phyloP scores from a whole-genome alignment of 2,329 filamentous ascomycete genomes.

The Cryphonectria parasitica region DNA sequence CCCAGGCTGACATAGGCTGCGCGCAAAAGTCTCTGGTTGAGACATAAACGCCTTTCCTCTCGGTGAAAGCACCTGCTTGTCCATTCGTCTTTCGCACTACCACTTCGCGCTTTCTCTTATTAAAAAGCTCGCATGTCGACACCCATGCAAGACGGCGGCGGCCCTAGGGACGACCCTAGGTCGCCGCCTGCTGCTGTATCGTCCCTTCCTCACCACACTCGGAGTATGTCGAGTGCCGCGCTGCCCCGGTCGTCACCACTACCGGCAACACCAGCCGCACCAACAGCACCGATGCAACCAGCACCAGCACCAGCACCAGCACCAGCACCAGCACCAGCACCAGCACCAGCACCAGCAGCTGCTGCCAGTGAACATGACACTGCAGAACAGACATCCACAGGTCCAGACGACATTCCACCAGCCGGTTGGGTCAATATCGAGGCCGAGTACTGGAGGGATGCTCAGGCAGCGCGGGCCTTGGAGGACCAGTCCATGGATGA shows the following conservation, averaged over 20 bases:
- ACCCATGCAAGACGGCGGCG: slow-evolving; percentile 6
- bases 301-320: not conserved
- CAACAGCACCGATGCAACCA: not conserved
- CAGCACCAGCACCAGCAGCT: not conserved
- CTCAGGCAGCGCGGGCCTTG: slow-evolving; percentile 27
- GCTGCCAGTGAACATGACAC: not conserved
- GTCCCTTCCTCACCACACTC: slow-evolving; percentile 16
- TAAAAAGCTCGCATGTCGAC: slow-evolving; percentile 7
- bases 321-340: not conserved
- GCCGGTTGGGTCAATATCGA: slow-evolving; percentile 46
- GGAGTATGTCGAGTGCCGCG: not conserved
- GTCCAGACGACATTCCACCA: not conserved
- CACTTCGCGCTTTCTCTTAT: not conserved
- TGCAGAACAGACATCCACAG: not conserved
- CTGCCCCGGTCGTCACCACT: not conserved
- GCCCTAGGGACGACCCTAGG: not conserved
- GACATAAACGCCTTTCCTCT: not conserved
- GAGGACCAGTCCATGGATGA: slow-evolving; percentile 40
- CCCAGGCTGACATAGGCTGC: not conserved
- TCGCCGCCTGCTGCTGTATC: slow-evolving; percentile 1
- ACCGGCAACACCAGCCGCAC: not conserved
- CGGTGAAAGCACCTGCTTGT: not conserved
- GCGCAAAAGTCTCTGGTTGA: not conserved
- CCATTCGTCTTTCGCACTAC: not conserved
- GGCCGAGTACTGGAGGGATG: slow-evolving; percentile 37